Evolutionary conservation across 148 eudicot genomes (phyloP), one percentile per base, ranked within the genome.

Genomic region (Fagopyrum homotropicum): DNA sequence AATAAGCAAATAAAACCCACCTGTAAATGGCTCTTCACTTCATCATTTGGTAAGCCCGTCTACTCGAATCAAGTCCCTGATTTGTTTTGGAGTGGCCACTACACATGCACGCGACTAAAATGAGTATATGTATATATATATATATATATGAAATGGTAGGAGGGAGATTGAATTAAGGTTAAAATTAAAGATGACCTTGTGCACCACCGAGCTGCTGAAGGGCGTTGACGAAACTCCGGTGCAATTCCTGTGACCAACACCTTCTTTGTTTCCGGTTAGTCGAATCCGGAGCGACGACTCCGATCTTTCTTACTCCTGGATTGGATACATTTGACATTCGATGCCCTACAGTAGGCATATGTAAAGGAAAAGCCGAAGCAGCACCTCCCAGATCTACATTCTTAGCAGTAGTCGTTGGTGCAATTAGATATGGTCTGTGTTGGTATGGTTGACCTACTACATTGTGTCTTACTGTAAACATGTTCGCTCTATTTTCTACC

Each of bases 61-160:
- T 3, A 93, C 96, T 78, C 83, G 84, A 93, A 93, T 93, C 44
- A 85, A 88, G 79, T 93, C 98, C 77, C 93, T 86, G 61, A 93
- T 93, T 85, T 90, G 96, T 86, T 93, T 93, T 17, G 98, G 98
- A 72, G 98, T 93, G 45, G 96, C 98, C 52, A 77, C 98, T 93
- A 72, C 14, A 54, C 63, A 47, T 3, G 52, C 26, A 22, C 26
- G 26, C 26, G 26, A 22, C 26, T 22, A 22, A 22, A 22, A 22
- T 22, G 26, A 22, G 26, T 22, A 22, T 22, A 22, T 22, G 26
- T 22, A 22, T 22, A 22, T 22, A 22, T 22, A 22, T 22, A 22
- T 22, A 22, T 22, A 22, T 22, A 22, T 22, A 22, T 22, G 26
- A 22, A 48, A 48, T 48, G 51, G 51, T 4, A 48, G 51, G 51